Evolutionary conservation across 2,329 filamentous ascomycete species (phyloP).

Genomic region (Incumbomyces lentus): DNA sequence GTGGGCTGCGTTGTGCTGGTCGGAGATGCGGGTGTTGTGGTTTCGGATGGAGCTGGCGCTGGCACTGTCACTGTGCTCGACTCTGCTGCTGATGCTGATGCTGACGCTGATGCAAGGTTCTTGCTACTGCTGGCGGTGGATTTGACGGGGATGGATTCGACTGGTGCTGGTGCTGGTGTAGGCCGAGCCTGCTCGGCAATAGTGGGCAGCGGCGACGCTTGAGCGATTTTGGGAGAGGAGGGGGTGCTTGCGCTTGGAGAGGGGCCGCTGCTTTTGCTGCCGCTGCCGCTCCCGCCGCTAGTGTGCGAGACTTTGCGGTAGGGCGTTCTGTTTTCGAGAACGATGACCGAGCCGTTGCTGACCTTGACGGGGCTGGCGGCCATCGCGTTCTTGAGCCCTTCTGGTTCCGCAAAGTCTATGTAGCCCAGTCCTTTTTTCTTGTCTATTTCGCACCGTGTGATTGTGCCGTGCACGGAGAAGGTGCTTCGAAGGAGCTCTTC

Average conservation of each 20-base stretch:
- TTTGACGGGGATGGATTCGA: too few species aligned
- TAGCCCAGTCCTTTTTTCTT: constrained; percentile 92
- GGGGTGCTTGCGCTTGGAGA: constrained; percentile 1
- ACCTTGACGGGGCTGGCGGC: constrained; percentile 71
- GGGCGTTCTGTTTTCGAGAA: constrained; percentile 60
- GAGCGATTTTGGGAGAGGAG: neutral
- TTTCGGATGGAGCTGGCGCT: too few species aligned
- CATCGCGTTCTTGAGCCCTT: constrained; percentile 66
- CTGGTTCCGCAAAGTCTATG: constrained; percentile 70
- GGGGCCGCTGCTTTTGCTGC: neutral
- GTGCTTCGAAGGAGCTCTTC: constrained; percentile 67
- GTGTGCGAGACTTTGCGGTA: constrained; percentile 10
- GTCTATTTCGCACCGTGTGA: constrained; percentile 80
- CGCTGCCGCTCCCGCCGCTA: constrained; percentile 2
- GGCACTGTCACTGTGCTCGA: too few species aligned
- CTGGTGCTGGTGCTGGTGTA: constrained; percentile 3
- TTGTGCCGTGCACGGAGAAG: constrained; percentile 61
- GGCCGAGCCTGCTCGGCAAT: constrained; percentile 7
- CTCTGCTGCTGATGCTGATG: too few species aligned
- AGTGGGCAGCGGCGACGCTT: constrained; percentile 2
- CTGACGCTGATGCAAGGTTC: too few species aligned
- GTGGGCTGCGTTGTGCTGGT: too few species aligned
- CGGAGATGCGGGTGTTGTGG: too few species aligned
- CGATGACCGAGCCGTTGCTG: constrained; percentile 75
- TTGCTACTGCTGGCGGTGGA: too few species aligned